Evolutionary conservation across 352 stramenopile genomes (phyloP).

Genomic region (Halophytophthora polymorphica): DNA sequence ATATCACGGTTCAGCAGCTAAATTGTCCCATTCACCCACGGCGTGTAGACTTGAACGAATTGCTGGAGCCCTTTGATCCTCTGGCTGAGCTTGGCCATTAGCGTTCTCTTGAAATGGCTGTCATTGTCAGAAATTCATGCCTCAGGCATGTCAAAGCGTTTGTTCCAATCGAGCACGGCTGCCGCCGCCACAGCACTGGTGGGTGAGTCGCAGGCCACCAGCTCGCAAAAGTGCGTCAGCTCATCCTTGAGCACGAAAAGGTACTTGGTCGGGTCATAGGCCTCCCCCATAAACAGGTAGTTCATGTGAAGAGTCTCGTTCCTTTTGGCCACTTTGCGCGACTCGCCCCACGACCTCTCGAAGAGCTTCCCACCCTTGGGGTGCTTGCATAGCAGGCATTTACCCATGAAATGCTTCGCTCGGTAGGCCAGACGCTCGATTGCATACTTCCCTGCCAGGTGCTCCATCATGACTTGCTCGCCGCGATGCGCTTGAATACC

Average conservation of each 20-base stretch:
- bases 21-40: conserved; percentile 13
- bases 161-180: conserved; percentile 16
- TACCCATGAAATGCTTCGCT: conserved; percentile 3
- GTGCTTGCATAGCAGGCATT: conserved; percentile 16
- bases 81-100: conserved; percentile 16
- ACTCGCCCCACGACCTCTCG: conserved; percentile 4
- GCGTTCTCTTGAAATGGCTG: conserved; percentile 12
- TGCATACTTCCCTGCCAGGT: conserved; percentile 1
- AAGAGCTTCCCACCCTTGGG: conserved; percentile 14
- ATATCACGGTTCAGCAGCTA: conserved; percentile 18
- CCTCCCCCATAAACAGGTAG: conserved; percentile 7
- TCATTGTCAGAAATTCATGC: conserved; percentile 9
- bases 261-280: conserved; percentile 3
- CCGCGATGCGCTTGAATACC: conserved; percentile 3
- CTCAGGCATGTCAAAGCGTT: conserved; percentile 9
- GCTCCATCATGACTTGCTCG: background rate
- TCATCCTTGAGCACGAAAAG: conserved; percentile 11
- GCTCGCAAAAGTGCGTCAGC: conserved; percentile 11
- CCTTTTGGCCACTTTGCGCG: background rate
- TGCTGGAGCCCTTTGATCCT: conserved; percentile 3
- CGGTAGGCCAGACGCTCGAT: background rate
- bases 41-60: conserved; percentile 9
- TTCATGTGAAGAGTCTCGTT: conserved; percentile 8
- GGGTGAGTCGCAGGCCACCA: conserved; percentile 13
- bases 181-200: conserved; percentile 1